Evolutionary conservation across 371 early-diverging fungal genomes (phyloP).

Genomic region (Dichotomocladium elegans): DNA sequence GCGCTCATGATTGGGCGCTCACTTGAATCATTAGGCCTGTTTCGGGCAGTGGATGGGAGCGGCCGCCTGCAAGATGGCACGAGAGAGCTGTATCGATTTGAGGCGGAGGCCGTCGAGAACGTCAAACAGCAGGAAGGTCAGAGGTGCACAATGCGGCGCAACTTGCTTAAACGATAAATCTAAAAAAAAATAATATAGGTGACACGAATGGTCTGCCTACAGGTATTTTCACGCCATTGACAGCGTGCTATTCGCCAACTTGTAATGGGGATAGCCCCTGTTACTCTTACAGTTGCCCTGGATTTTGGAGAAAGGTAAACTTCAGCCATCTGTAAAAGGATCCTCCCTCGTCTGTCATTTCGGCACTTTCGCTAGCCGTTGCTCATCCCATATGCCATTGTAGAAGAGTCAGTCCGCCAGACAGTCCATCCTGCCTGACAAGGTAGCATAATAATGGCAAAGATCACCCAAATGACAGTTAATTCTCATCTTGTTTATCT

Average conservation of each 20-base stretch:
- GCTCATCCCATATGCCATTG: no score
- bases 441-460: conserved; percentile 4
- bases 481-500: no score
- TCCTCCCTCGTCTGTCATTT: no score
- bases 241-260: conserved; percentile 63
- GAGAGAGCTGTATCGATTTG: conserved; percentile 76
- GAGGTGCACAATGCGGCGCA: background rate
- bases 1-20: conserved; percentile 80
- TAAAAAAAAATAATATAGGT: conserved; percentile 1
- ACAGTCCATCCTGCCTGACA: conserved; percentile 7
- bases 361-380: no score
- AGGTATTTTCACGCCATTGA: conserved; percentile 45
- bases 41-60: conserved; percentile 82
- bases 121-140: background rate
- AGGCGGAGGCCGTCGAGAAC: conserved; percentile 27
- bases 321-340: conserved; percentile 6
- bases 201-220: conserved; percentile 10
- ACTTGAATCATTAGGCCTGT: conserved; percentile 76
- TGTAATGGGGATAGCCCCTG: conserved; percentile 71
- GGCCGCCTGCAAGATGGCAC: conserved; percentile 73
- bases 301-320: conserved; percentile 16
- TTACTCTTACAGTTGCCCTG: conserved; percentile 78
- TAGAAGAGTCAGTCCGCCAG: conserved; percentile 10
- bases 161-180: no score
- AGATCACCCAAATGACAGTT: no score